Evolutionary conservation across 1,284 basidiomycete genomes (phyloP), one percentile per base, ranked within the genome.

Genomic region (Tilletia caries): DNA sequence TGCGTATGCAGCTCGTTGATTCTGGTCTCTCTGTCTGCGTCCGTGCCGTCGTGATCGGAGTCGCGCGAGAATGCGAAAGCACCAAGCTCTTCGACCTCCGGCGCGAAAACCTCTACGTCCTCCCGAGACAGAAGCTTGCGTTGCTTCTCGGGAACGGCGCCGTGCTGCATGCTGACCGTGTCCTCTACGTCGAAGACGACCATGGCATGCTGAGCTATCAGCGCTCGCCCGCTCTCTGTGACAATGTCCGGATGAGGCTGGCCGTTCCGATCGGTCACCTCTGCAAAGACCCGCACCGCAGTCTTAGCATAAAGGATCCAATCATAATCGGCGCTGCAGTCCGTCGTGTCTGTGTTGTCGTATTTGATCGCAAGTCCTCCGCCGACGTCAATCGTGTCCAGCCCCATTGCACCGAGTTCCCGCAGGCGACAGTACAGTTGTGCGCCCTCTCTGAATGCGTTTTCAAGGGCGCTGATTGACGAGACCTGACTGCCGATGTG

Each of bases 401-500:
- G 20, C 6, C 23, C 20, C 8, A 18, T 25, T 8, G 48, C 48
- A 25, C 48, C 48, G 8, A 50, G 20, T 25, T 50, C 48, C 20
- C 48, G 48, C 48, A 50, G 48, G 2, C 48, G 48, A 18, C 48
- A 50, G 48, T 50, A 50, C 6, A 50, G 48, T 25, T 50, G 48
- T 18, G 48, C 48, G 20, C 48, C 48, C 48, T 50, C 48, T 20
- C 48, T 20, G 48, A 50, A 50, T 0, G 48, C 48, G 48, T n/a
- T 20, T 18, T 50, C 48, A 18, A 50, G 48, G 8, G 48, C 48
- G 20, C 48, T 25, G 23, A 50, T 50, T 8, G 48, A 50, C 6
- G 48, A 50, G 48, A 50, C 48, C 20, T 50, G 48, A 3, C 48
- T 50, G 6, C 48, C 48, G 48, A 50, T 50, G 48, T 50, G 48